Conservation (phyloP, 2,329 filamentous ascomycete genomes). For the Beauveria pseudobassiana region DNA sequence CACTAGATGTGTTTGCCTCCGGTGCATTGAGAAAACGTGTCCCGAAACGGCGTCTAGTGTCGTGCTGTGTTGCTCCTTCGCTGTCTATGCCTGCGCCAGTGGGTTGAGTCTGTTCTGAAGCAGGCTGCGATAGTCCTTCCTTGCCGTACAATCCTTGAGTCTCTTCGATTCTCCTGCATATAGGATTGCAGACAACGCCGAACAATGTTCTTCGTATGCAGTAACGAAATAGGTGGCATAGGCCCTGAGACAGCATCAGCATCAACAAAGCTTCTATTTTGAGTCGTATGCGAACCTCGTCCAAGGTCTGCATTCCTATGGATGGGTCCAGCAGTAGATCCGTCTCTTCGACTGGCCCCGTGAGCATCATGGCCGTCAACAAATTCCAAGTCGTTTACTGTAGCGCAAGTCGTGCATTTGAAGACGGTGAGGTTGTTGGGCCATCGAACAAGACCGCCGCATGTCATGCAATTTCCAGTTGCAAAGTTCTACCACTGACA, state of each 20-base stretch:
- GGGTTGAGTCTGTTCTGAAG: neutral
- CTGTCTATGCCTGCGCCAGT: neutral
- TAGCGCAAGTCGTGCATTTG: slow-evolving; percentile 76
- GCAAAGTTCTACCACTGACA: slow-evolving; percentile 45
- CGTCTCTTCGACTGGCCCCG: slow-evolving; percentile 18
- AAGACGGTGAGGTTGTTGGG: slow-evolving; percentile 66
- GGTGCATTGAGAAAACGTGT: slow-evolving; percentile 1
- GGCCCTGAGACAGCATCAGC: neutral
- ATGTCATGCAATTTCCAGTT: slow-evolving; percentile 77
- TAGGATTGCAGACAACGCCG: slow-evolving; percentile 27
- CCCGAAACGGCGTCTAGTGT: slow-evolving; percentile 2
- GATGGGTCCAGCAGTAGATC: slow-evolving; percentile 10
- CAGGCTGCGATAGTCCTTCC: neutral
- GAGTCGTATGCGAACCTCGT: slow-evolving; percentile 10
- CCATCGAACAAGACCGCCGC: slow-evolving; percentile 73
- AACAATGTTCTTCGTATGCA: slow-evolving; percentile 26
- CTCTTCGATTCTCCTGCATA: slow-evolving; percentile 16
- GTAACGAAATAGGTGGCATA: slow-evolving; percentile 25
- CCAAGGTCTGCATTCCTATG: neutral
- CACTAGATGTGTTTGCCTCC: neutral
- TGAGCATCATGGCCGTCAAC: slow-evolving; percentile 16
- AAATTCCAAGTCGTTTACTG: slow-evolving; percentile 66
- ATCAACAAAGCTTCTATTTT: neutral
- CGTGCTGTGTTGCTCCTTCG: neutral
- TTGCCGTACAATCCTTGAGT: neutral